Conservation (phyloP, 148 eudicot species). For the Polygonum aviculare region DNA sequence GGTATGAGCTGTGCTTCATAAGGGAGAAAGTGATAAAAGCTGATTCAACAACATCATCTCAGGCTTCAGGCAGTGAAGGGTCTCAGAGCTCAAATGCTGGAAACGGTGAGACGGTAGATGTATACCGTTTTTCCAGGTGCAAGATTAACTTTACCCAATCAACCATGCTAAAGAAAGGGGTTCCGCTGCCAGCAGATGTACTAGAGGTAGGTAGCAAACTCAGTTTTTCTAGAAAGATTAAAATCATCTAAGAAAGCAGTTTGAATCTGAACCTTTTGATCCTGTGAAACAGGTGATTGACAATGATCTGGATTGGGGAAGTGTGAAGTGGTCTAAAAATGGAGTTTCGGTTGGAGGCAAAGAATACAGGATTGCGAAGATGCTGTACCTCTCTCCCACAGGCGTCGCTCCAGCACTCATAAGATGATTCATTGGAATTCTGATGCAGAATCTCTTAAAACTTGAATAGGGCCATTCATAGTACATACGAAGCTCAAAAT, state of each 20-base stretch:
- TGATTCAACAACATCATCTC: constrained; percentile 34
- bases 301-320: constrained; percentile 91
- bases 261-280: neutral
- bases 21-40: constrained; percentile 75
- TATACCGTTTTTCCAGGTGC: constrained; percentile 85
- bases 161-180: constrained; percentile 56
- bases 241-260: neutral
- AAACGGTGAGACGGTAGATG: constrained; percentile 31
- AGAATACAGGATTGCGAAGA: constrained; percentile 71
- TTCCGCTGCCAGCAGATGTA: constrained; percentile 79
- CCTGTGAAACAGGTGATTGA: constrained; percentile 51
- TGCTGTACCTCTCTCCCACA: constrained; percentile 62
- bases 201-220: constrained; percentile 46
- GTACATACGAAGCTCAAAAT: neutral
- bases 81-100: constrained; percentile 52
- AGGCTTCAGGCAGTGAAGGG: constrained; percentile 43
- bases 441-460: neutral
- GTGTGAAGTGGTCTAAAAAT: constrained; percentile 82
- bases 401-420: neutral
- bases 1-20: constrained; percentile 88
- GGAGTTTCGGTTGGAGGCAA: constrained; percentile 81
- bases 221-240: neutral
- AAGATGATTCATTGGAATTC: neutral
- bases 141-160: constrained; percentile 80
- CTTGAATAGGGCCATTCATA: neutral